Base-by-base conservation (phyloP, 1,139 yeast species). In the Candida gigantensis region DNA sequence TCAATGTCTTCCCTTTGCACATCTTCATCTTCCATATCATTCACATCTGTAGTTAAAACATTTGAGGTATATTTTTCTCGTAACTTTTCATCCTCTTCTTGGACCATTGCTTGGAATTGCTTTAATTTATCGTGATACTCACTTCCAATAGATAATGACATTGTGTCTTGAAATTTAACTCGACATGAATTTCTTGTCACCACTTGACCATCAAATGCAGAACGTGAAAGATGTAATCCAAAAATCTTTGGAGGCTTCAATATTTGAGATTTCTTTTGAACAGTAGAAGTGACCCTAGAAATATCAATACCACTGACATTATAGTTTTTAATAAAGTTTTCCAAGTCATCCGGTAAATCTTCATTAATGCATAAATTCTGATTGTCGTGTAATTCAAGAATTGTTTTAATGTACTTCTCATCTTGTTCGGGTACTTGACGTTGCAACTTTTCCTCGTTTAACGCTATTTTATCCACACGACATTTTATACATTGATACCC, bases 401-500 rank as follows among this genome's bases (percentile, higher is more conserved):
- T 53, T 15, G 62, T 48, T 5, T 55, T 43, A 11, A 66, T 36
- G 6, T 51, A 28, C 3, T 40, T 43, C 18, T 42, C 42, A 16
- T 49, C 53, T 24, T 51, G 57, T 3, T 46, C 51, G 3, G 44
- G 43, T 20, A 41, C 24, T 20, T 37, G 26, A 25, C 46, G 32
- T 37, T 41, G 50, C 19, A 40, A 47, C 32, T 36, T 52, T 35
- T 44, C 45, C 43, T 66, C 67, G 41, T 58, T 55, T 8, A 52
- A 63, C 6, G 79, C 48, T 18, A 84, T 77, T 13, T 67, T 70
- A 20, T 54, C 55, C 14, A 84, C 57, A 37, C 85, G 72, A 56
- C 97, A 89, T 41, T 74, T 69, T 28, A 82, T 55, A 53, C 97
- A 89, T 13, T 88, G 85, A 51, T 87, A 89, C 17, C 84, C 96